A percentile compares a stretch with the other conserved stretches of the same genome.
phyloP scores from a whole-genome alignment of 1,139 yeast genomes.

The Torulaspora pretoriensis region DNA sequence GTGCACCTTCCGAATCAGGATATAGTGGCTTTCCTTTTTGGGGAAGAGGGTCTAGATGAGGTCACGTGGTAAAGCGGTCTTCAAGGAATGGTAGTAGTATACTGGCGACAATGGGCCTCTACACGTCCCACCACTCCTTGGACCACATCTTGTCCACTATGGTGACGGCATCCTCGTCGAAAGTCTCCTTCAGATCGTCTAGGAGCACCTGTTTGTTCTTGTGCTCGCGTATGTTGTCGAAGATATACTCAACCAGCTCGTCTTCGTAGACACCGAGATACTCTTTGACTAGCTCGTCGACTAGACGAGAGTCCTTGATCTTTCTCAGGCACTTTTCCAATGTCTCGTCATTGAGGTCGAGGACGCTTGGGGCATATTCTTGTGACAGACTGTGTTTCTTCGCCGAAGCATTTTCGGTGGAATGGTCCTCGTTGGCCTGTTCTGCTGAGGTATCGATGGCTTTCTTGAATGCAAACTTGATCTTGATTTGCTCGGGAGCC shows the following conservation, averaged over 20 bases:
- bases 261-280: constrained; percentile 35
- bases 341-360: constrained; percentile 15
- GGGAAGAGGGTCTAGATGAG: not conserved
- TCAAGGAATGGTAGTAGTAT: not conserved
- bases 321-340: constrained; percentile 15
- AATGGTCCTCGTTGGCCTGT: not conserved
- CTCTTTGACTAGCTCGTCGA: constrained; percentile 34
- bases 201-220: constrained; percentile 24
- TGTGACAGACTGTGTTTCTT: not conserved
- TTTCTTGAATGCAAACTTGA: constrained; percentile 26
- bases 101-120: too few relatives aligned
- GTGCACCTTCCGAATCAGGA: constrained; percentile 6
- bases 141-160: constrained; percentile 32
- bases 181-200: constrained; percentile 32
- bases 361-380: not conserved
- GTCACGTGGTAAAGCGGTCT: not conserved
- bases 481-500: constrained; percentile 18
- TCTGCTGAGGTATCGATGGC: constrained; percentile 21
- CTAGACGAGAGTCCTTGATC: constrained; percentile 21
- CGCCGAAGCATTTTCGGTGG: not conserved
- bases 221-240: constrained; percentile 29
- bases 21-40: not conserved
- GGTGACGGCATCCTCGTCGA: constrained; percentile 33
- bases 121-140: constrained; percentile 4
- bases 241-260: constrained; percentile 33